Conservation (phyloP, 169 alveolate genomes). For the Perkinsus marinus region DNA sequence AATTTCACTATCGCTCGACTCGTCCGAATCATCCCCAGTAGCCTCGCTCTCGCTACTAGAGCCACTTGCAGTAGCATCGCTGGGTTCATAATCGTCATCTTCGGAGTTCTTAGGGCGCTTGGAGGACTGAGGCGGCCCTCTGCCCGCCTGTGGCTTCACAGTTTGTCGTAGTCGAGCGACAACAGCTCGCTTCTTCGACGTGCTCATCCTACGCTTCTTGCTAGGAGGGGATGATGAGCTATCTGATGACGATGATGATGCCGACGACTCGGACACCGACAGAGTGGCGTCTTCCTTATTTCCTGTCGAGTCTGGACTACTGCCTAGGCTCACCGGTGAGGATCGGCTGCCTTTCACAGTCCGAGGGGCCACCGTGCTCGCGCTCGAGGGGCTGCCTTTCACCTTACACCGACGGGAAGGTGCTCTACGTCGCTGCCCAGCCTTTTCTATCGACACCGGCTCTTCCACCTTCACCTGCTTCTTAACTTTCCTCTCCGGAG, state of each 20-base stretch:
- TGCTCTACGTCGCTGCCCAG: neutral
- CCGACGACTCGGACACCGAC: neutral
- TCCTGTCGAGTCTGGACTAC: neutral
- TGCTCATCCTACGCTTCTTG: neutral
- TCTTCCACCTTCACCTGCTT: neutral
- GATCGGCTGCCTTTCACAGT: neutral
- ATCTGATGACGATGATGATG: neutral
- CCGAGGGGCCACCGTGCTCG: neutral
- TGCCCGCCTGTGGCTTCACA: neutral
- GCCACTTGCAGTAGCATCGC: constrained; percentile 9
- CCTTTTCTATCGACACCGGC: neutral
- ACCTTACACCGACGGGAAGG: neutral
- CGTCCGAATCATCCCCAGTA: neutral
- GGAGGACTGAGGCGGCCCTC: neutral
- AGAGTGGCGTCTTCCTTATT: neutral
- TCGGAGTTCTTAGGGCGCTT: neutral
- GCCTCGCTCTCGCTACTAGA: constrained; percentile 11
- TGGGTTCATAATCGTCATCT: constrained; percentile 11
- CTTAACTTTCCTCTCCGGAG: neutral
- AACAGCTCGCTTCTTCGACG: neutral
- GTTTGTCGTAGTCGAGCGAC: neutral
- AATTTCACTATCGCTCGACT: neutral
- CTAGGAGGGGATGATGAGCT: neutral
- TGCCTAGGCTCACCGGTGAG: neutral
- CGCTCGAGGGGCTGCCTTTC: neutral